A percentile compares a stretch with the other conserved stretches of the same genome.
Evolutionary conservation across 192 early-diverging fungal genomes (phyloP).

Genomic region (Gamsiella multidivaricata): DNA sequence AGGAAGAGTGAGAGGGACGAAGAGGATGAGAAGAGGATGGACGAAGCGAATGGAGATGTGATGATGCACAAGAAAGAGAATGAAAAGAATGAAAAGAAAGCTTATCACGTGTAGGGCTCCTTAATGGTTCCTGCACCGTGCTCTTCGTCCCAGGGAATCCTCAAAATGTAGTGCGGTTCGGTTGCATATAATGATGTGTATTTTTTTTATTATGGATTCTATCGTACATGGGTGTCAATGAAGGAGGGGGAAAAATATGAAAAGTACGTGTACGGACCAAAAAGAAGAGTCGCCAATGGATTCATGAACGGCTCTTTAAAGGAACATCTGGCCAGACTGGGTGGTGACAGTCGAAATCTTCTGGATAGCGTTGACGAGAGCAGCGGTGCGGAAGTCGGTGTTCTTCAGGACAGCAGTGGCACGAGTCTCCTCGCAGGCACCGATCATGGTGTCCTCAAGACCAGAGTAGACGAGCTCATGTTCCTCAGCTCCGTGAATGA

Average conservation of each 20-base stretch:
- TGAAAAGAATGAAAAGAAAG: neutral
- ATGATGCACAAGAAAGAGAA: neutral
- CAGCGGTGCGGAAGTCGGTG: slow-evolving; percentile 84
- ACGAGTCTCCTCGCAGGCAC: slow-evolving; percentile 80
- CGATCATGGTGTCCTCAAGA: slow-evolving; percentile 87
- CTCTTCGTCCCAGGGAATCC: too few species aligned
- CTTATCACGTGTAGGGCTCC: neutral
- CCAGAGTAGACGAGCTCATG: slow-evolving; percentile 88
- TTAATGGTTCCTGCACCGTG: too few species aligned
- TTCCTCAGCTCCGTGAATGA: slow-evolving; percentile 87
- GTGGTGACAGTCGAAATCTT: slow-evolving; percentile 82
- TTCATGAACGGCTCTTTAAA: slow-evolving; percentile 44
- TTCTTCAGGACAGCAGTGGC: slow-evolving; percentile 72
- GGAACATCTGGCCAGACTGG: slow-evolving; percentile 83
- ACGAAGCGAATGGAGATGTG: neutral
- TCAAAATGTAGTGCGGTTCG: too few species aligned
- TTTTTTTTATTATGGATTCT: slow-evolving; percentile 21
- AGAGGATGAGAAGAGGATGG: neutral
- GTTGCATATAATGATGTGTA: too few species aligned
- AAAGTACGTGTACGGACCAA: too few species aligned
- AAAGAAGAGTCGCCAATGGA: too few species aligned
- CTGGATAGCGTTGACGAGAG: slow-evolving; percentile 81
- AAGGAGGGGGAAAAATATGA: too few species aligned
- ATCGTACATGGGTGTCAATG: too few species aligned
- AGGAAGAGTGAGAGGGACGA: neutral